A percentile compares a stretch with the other conserved stretches of the same genome.
Evolutionary conservation across 805 yeast species (phyloP).

Genomic region (Lipomyces yamadae): DNA sequence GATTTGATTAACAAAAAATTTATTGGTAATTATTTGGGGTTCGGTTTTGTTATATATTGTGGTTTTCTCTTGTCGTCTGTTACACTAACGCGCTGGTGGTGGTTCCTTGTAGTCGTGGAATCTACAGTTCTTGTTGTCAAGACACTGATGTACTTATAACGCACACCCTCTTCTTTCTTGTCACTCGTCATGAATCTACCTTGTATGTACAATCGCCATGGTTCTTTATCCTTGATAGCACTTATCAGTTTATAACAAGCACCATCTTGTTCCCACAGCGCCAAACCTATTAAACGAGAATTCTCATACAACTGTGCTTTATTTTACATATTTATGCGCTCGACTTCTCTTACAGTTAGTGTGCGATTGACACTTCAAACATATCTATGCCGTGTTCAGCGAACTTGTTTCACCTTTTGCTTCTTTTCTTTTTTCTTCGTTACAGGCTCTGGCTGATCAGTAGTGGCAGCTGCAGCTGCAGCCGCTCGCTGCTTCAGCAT

Average conservation of each 20-base stretch:
- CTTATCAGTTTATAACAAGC: constrained; percentile 2
- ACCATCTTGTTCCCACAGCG: background rate
- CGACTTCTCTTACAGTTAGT: background rate
- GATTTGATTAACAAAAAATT: constrained; percentile 2
- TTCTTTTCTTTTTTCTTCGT: constrained; percentile 14
- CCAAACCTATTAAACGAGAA: background rate
- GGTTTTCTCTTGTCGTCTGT: background rate
- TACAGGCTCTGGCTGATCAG: background rate
- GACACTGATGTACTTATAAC: background rate
- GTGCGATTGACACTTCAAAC: background rate
- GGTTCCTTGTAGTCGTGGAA: background rate
- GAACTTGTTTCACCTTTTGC: constrained; percentile 28
- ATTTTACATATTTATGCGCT: background rate
- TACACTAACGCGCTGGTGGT: background rate
- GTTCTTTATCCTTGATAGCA: background rate
- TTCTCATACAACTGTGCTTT: background rate
- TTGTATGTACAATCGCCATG: background rate
- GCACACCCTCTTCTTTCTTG: background rate
- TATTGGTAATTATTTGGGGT: background rate
- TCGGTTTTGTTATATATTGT: constrained; percentile 8
- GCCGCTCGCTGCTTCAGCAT: constrained; percentile 28
- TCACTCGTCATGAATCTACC: constrained; percentile 2
- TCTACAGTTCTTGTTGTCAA: background rate
- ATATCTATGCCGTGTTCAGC: background rate
- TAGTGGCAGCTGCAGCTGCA: background rate